These are phyloP conservation scores for Leccinum griseonigrum DNA, from an alignment of 1,284 basidiomycete genomes.

Conservation along the genomic window DNA sequence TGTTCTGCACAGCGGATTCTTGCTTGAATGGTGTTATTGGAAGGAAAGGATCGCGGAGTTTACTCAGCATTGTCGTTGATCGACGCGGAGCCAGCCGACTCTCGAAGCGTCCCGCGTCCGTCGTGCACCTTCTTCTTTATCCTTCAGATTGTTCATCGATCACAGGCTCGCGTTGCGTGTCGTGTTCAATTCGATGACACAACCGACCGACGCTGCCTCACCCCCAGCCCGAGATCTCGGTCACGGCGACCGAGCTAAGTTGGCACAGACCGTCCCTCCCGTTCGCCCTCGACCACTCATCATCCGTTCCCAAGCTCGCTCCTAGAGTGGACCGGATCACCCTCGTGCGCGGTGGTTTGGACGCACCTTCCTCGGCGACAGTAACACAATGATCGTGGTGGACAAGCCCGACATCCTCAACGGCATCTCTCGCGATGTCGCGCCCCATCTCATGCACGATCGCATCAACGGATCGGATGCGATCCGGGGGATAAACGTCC, in stretches of 20 bases:
- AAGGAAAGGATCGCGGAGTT: constrained; percentile 17
- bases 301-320: constrained; percentile 16
- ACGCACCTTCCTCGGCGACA: background rate
- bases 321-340: constrained; percentile 23
- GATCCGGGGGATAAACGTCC: constrained; percentile 62
- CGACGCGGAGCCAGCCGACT: background rate
- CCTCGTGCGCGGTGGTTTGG: constrained; percentile 14
- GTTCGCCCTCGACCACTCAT: constrained; percentile 11
- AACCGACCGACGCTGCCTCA: background rate
- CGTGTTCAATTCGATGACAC: constrained; percentile 4
- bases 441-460: constrained; percentile 72
- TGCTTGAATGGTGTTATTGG: background rate
- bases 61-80: background rate
- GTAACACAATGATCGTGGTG: constrained; percentile 34
- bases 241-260: too few species aligned
- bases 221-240: background rate
- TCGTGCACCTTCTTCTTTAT: too few species aligned
- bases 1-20: background rate
- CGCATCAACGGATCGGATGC: constrained; percentile 47
- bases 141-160: background rate
- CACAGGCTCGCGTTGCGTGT: too few species aligned
- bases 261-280: constrained; percentile 13
- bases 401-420: constrained; percentile 62
- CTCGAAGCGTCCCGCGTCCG: too few species aligned
- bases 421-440: constrained; percentile 65